Evolutionary conservation across 371 early-diverging fungal genomes (phyloP).

Genomic region (Sporodiniella umbellata): DNA sequence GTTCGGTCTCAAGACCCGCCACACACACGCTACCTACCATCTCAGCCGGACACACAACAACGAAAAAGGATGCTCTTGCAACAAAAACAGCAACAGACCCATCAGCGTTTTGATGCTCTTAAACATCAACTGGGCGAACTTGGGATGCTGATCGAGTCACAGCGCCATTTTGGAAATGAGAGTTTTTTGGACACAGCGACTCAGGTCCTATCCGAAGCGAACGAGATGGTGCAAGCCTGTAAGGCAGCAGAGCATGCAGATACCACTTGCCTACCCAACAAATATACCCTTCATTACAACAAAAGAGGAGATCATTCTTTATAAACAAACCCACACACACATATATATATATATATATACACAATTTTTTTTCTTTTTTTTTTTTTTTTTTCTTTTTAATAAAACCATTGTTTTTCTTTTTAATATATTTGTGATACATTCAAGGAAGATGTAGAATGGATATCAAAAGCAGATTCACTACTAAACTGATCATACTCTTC

Average conservation of each 20-base stretch:
- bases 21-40: not conserved
- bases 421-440: no score
- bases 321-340: not conserved
- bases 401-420: no score
- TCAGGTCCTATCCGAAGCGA: slow-evolving; percentile 36
- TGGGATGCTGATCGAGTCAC: slow-evolving; percentile 31
- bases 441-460: no score
- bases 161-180: slow-evolving; percentile 29
- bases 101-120: slow-evolving; percentile 33
- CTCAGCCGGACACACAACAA: slow-evolving; percentile 18
- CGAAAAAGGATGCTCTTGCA: slow-evolving; percentile 12
- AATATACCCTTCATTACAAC: slow-evolving; percentile 42
- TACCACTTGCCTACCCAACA: slow-evolving; percentile 18
- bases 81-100: slow-evolving; percentile 29
- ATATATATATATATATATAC: no score
- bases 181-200: slow-evolving; percentile 36
- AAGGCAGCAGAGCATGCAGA: slow-evolving; percentile 16
- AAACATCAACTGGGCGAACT: slow-evolving; percentile 31
- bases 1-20: not conserved
- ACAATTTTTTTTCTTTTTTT: no score
- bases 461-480: no score
- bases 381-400: no score
- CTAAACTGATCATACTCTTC: no score
- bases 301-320: slow-evolving; percentile 18
- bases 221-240: slow-evolving; percentile 42